Percentiles rank a stretch among this genome's conserved stretches.
Evolutionary conservation across 2,329 filamentous ascomycete genomes (phyloP).

Genomic region (Lachnum nothofagi): DNA sequence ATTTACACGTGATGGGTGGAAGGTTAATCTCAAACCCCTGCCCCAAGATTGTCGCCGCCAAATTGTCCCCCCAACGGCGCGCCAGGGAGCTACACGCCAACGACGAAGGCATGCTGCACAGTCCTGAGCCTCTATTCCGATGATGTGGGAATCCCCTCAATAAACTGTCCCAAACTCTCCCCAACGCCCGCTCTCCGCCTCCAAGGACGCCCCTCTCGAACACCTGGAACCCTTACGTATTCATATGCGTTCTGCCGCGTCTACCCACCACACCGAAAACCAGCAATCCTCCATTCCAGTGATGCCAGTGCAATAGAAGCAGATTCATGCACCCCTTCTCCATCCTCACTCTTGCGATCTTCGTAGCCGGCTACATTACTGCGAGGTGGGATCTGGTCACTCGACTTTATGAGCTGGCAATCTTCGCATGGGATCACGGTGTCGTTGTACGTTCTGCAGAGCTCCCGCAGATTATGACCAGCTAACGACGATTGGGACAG

Average conservation of each 20-base stretch:
- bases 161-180: slow-evolving; percentile 2
- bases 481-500: slow-evolving; percentile 41
- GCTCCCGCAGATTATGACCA: not conserved
- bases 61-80: not conserved
- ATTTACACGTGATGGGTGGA: not conserved
- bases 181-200: not conserved
- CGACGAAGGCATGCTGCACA: not conserved
- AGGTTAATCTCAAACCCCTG: slow-evolving; percentile 16
- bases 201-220: slow-evolving; percentile 2
- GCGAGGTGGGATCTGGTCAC: slow-evolving; percentile 98
- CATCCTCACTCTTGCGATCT: slow-evolving; percentile 90
- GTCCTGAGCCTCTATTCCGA: slow-evolving; percentile 9
- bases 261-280: slow-evolving; percentile 1
- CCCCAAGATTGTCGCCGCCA: not conserved
- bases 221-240: slow-evolving; percentile 4
- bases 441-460: slow-evolving; percentile 67
- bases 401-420: slow-evolving; percentile 89
- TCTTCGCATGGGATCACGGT: slow-evolving; percentile 98
- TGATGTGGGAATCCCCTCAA: slow-evolving; percentile 15
- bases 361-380: slow-evolving; percentile 98
- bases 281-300: slow-evolving; percentile 15
- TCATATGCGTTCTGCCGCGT: slow-evolving; percentile 3
- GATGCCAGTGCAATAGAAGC: slow-evolving; percentile 30
- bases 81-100: not conserved
- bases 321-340: slow-evolving; percentile 91